Base-by-base conservation (phyloP, 163 green algal genomes). In the Prototheca cutis region DNA sequence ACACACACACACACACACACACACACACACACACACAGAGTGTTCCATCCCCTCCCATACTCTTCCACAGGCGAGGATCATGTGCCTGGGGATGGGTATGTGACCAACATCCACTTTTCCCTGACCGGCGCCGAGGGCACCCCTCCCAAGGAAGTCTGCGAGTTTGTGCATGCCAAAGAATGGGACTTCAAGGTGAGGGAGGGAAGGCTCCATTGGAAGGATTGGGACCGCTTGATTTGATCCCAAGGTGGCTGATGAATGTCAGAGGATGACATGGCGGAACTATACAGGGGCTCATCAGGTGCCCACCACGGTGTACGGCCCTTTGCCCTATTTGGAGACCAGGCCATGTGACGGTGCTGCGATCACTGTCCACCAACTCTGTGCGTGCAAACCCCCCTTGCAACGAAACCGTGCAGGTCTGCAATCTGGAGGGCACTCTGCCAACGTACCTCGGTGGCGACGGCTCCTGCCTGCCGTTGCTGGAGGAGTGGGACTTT, bases 111-210 rank as follows among this genome's bases (percentile, higher is more conserved):
- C 30, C 58, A 64, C 47, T 58, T 64, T 23, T 57, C 42, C 2
- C 58, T 64, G n/a, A 64, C 58, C 4, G 58, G 58, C 6, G 29
- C 25, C 23, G 47, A 57, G 45, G 58, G 58, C 30, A 24, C 56
- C 17, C 58, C 40, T 27, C 31, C 25, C 47, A 23, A 57, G 15
- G 29, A 49, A 6, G 17, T 64, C 2, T 56, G 39, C 25, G 27
- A 6, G 5, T 56, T 64, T 15, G 15, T n/a, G 3, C n/a, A 56
- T 5, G 7, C 27, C 45, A 64, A 64, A 47, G 58, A 64, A 32
- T 64, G 58, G 58, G 58, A 64, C 58, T 48, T 57, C 42, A 61
- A 61, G 54, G 54, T 58, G 28, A n/a, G n/a, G n/a, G n/a, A n/a
- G n/a, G n/a, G n/a, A n/a, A n/a, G n/a, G n/a, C n/a, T n/a, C n/a